Conservation (phyloP, 768 basidiomycete species). For the Kwoniella mangroviensis region DNA sequence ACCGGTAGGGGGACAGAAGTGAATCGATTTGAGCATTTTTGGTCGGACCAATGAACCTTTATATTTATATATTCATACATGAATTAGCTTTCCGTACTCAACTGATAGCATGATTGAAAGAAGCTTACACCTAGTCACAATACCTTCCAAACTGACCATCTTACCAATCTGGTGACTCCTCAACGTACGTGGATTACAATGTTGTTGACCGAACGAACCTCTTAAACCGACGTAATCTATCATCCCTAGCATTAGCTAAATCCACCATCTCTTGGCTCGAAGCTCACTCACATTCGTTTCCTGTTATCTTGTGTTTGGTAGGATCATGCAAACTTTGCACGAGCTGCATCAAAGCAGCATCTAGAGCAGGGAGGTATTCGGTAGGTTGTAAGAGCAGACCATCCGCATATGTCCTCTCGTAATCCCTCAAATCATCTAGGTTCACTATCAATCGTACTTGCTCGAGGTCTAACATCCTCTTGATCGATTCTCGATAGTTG, state of each 20-base stretch:
- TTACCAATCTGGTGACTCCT: slow-evolving; percentile 85
- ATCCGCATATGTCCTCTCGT: slow-evolving; percentile 82
- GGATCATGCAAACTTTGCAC: slow-evolving; percentile 75
- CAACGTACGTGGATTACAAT: slow-evolving; percentile 91
- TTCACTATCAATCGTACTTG: slow-evolving; percentile 91
- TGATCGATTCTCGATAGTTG: slow-evolving; percentile 84
- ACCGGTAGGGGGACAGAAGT: slow-evolving; percentile 87
- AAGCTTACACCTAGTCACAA: slow-evolving; percentile 83
- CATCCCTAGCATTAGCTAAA: too few relatives aligned
- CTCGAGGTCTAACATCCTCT: slow-evolving; percentile 77
- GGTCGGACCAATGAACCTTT: slow-evolving; percentile 86
- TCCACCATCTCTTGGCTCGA: too few relatives aligned
- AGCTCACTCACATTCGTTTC: slow-evolving; percentile 65
- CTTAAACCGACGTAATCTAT: slow-evolving; percentile 80
- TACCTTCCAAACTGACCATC: slow-evolving; percentile 97
- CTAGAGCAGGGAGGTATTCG: slow-evolving; percentile 85
- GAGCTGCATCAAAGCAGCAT: slow-evolving; percentile 76
- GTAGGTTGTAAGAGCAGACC: slow-evolving; percentile 81
- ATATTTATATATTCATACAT: neutral
- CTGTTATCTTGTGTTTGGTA: slow-evolving; percentile 78
- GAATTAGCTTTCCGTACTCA: too few relatives aligned
- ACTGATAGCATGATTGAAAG: neutral
- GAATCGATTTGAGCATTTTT: slow-evolving; percentile 96
- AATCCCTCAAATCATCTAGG: slow-evolving; percentile 92
- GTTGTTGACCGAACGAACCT: slow-evolving; percentile 97